Evolutionary conservation across 116 monocot species (phyloP), one percentile per base, ranked within the genome.

Genomic region (Dioscorea cayenensis): DNA sequence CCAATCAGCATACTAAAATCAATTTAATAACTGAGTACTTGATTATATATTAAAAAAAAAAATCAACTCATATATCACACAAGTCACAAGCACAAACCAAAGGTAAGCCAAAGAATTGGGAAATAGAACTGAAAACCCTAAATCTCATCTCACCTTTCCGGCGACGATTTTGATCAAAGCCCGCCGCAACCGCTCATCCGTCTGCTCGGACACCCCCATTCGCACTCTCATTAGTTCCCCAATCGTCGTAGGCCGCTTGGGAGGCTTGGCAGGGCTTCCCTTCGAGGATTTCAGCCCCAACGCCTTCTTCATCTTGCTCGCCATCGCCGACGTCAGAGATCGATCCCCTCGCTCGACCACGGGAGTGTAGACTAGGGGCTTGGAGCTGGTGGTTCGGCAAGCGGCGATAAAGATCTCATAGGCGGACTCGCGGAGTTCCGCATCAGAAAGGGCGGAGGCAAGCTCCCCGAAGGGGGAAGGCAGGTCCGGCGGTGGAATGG

Each of bases 271-370:
- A 0, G 74, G 63, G 51, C 79, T 88, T 69, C 35, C 66, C 49
- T 72, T 74, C 68, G 71, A 77, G 17, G 83, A 80, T 74, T 85
- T 89, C 32, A 99, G 59, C 77, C 99, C 99, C 49, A 94, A 77
- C 55, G 99, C 99, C 87, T 85, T 94, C 91, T 99, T 99, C 94
- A 99, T 87, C 94, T 91, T 99, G 77, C 91, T 94, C 29, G 94
- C 91, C 5, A 94, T 87, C 68, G 94, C 78, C 16, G 99, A 94
- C 36, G 94, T 94, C 66, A 99, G 67, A 25, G 99, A 94, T 65
- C 84, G 69, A 71, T 89, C 50, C 19, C 60, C 65, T 23, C 71
- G 63, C 63, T 80, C 81, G 63, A 79, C 75, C 68, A 87, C 82
- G 18, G 91, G 69, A 55, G 80, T 80, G 88, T 85, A 94, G 36